phyloP scores from a whole-genome alignment of 129 eudicot species.

The Flaveria bidentis region DNA sequence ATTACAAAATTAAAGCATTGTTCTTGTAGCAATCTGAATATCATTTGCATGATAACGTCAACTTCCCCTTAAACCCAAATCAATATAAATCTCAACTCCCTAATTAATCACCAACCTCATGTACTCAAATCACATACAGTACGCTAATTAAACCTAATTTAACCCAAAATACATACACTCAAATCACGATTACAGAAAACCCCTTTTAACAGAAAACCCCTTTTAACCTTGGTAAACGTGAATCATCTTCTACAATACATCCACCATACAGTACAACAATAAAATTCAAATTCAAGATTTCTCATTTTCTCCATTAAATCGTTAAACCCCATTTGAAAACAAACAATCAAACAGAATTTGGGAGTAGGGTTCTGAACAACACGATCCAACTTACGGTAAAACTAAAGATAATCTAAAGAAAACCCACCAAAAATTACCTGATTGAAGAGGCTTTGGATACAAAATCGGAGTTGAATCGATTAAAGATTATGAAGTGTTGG shows the following conservation, averaged over 20 bases:
- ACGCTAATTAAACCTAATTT: slow-evolving; percentile 16
- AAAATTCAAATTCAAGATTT: slow-evolving; percentile 3
- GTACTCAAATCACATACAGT: neutral
- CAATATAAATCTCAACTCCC: neutral
- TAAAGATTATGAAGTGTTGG: neutral
- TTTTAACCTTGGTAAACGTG: neutral
- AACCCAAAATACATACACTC: slow-evolving; percentile 13
- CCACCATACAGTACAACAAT: too few relatives aligned
- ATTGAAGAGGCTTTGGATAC: slow-evolving; percentile 20
- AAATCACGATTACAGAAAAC: slow-evolving; percentile 4
- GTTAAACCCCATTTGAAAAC: slow-evolving; percentile 22
- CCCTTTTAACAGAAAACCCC: slow-evolving; percentile 10
- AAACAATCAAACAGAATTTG: slow-evolving; percentile 19
- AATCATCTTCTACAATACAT: too few relatives aligned
- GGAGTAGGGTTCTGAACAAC: slow-evolving; percentile 12
- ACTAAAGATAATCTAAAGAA: neutral
- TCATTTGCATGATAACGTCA: slow-evolving; percentile 17
- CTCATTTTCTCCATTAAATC: neutral
- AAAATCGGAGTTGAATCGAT: slow-evolving; percentile 9
- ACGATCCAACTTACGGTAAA: neutral
- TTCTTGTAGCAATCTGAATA: neutral
- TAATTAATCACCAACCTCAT: slow-evolving; percentile 1
- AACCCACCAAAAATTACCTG: slow-evolving; percentile 16
- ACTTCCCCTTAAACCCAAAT: neutral
- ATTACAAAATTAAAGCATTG: neutral